Conservation (phyloP, 306 rosid species). For the Cicer arietinum region DNA sequence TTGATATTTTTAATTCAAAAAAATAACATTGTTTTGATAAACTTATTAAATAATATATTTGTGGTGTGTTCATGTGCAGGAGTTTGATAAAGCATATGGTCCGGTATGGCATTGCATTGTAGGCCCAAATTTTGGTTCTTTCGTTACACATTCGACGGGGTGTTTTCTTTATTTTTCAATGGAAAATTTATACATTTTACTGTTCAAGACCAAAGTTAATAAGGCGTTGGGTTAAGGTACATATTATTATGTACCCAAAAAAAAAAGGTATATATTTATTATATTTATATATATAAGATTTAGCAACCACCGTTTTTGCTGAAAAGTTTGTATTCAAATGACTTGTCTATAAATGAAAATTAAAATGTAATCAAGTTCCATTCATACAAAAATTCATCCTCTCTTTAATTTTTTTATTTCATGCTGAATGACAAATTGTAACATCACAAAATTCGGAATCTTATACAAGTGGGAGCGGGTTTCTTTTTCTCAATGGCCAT, state of each 20-base stretch:
- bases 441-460: no score
- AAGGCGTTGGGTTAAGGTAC: conserved; percentile 60
- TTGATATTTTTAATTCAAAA: not conserved
- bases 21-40: conserved; percentile 15
- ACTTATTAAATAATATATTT: conserved; percentile 12
- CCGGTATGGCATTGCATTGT: conserved; percentile 99
- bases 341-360: no score
- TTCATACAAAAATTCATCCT: no score
- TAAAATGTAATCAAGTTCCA: no score
- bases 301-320: not conserved
- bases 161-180: conserved; percentile 90
- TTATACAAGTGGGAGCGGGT: no score
- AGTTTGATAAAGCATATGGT: conserved; percentile 90
- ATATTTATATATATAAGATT: conserved; percentile 26
- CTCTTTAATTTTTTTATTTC: no score
- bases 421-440: no score
- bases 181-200: conserved; percentile 76
- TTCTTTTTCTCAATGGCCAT: no score
- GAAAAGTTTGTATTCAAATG: no score
- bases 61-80: conserved; percentile 62
- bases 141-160: conserved; percentile 93
- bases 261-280: conserved; percentile 40
- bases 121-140: conserved; percentile 94
- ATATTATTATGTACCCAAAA: conserved; percentile 27
- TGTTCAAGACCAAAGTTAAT: conserved; percentile 83